Evolutionary conservation across 306 rosid genomes (phyloP), one percentile per base, ranked within the genome.

Genomic region (Glycyrrhiza uralensis): DNA sequence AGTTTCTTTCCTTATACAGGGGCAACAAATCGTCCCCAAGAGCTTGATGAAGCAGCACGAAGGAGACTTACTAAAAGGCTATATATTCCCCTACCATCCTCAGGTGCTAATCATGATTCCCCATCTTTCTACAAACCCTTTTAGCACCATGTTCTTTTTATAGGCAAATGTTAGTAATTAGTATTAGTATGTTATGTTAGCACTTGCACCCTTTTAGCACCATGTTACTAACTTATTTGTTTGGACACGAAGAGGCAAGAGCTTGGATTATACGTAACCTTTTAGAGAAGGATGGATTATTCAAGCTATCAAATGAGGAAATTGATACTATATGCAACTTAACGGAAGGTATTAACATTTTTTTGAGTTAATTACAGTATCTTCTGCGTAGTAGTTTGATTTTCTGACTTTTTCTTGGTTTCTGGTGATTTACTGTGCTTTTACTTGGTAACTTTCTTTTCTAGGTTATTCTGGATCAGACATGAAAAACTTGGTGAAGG

Each of bases 11-110:
- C 41, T 80, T 71, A 55, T 58, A 30, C 83, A 94, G 97, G 97
- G 63, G 99, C 99, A 51, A 91, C 97, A 39, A 94, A 94, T 78
- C 92, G 96, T 62, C 97, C 99, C 38, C 95, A 91, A 74, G 99
- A 91, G 77, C 97, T 91, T 56, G 99, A 91, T 81, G 99, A 89
- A 86, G 99, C 96, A 55, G 99, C 99, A 46, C 84, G 97, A 58
- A 87, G 99, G 85, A 89, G 96, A 66, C 99, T 91, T 49, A 82
- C 96, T 20, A 94, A 91, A 82, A 78, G 99, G 75, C 96, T 91
- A 7, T 91, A 94, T 51, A 94, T 94, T 23, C 97, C 99, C 54
- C 87, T 94, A 70, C 99, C 97, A 45, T 89, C 92, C 50, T 56
- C 91, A 79, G 96, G 99, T 94, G 58, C 70, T 75, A 59, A 68